These are phyloP conservation scores for Paxillus involutus DNA, from an alignment of 768 basidiomycete genomes.

Conservation along the genomic window DNA sequence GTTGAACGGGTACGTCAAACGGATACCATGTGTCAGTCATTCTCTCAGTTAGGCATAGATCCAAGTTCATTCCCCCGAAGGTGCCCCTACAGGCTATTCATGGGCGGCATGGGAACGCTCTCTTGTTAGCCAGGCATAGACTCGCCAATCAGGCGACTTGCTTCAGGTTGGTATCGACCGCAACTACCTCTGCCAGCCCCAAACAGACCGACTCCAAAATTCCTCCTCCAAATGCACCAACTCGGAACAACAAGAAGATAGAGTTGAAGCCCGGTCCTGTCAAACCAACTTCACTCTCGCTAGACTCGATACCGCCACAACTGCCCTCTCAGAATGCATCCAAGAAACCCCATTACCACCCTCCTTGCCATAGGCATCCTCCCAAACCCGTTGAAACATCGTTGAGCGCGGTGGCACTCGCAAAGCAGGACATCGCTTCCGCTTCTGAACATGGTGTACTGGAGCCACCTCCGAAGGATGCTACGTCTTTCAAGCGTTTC, in stretches of 20 bases:
- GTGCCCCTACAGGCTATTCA: no score
- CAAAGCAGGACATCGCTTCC: constrained; percentile 61
- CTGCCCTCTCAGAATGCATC: constrained; percentile 25
- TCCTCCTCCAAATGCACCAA: constrained; percentile 23
- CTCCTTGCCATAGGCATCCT: constrained; percentile 23
- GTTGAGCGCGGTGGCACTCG: constrained; percentile 44
- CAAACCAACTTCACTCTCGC: constrained; percentile 36
- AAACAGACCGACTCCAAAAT: constrained; percentile 20
- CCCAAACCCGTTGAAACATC: constrained; percentile 17
- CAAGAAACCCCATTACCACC: constrained; percentile 23
- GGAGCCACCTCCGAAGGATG: constrained; percentile 59
- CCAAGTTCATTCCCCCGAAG: constrained; percentile 9
- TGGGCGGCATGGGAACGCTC: neutral
- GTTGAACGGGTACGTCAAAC: constrained; percentile 35
- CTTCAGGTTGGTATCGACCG: constrained; percentile 27
- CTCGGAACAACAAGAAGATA: constrained; percentile 45
- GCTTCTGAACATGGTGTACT: constrained; percentile 72
- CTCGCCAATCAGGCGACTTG: constrained; percentile 1
- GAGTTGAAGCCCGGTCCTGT: constrained; percentile 67
- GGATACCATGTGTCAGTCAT: neutral
- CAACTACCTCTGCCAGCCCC: constrained; percentile 21
- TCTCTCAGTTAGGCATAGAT: constrained; percentile 14
- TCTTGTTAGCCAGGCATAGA: constrained; percentile 3
- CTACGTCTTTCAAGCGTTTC: constrained; percentile 53
- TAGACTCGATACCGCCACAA: constrained; percentile 16